phyloP scores from a whole-genome alignment of 2,329 filamentous ascomycete genomes.

The Cladosporium sp. region DNA sequence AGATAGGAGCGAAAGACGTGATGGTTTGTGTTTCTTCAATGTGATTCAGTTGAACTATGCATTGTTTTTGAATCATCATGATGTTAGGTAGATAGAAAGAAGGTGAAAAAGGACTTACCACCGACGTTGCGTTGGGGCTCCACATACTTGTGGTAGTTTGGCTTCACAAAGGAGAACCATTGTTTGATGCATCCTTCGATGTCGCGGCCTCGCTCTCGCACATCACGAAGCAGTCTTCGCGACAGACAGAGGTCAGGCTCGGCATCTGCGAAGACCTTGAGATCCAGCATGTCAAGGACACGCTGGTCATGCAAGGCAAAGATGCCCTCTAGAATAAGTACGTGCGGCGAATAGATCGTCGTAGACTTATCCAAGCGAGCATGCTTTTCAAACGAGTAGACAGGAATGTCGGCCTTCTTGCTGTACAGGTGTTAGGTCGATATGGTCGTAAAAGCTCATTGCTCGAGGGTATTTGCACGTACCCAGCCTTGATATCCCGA shows the following conservation, averaged over 20 bases:
- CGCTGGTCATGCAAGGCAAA: constrained; percentile 87
- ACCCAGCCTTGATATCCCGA: constrained; percentile 87
- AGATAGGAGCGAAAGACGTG: constrained; percentile 35
- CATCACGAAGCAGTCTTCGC: constrained; percentile 82
- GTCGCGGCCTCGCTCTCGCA: constrained; percentile 81
- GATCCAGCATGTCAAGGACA: constrained; percentile 80
- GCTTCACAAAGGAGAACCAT: constrained; percentile 95
- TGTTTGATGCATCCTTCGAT: constrained; percentile 96
- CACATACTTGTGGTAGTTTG: constrained; percentile 91
- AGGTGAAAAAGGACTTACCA: constrained; percentile 47
- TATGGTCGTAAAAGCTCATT: no score
- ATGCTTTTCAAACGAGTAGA: constrained; percentile 94
- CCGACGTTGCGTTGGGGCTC: constrained; percentile 86
- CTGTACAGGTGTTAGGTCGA: constrained; percentile 44
- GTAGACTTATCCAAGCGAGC: constrained; percentile 73
- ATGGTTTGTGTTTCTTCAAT: constrained; percentile 32
- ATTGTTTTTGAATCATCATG: constrained; percentile 34
- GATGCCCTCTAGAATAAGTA: constrained; percentile 91
- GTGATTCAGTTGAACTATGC: constrained; percentile 39
- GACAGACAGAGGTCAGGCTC: constrained; percentile 92
- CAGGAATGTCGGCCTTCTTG: constrained; percentile 81
- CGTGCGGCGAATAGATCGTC: constrained; percentile 91
- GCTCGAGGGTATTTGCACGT: constrained; percentile 30
- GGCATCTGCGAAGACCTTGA: constrained; percentile 97
- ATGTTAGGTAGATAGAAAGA: constrained; percentile 8